Percentiles rank a stretch among this genome's conserved stretches.
Conservation (phyloP, 495 filamentous ascomycete species). For the Cetradonia linearis region DNA sequence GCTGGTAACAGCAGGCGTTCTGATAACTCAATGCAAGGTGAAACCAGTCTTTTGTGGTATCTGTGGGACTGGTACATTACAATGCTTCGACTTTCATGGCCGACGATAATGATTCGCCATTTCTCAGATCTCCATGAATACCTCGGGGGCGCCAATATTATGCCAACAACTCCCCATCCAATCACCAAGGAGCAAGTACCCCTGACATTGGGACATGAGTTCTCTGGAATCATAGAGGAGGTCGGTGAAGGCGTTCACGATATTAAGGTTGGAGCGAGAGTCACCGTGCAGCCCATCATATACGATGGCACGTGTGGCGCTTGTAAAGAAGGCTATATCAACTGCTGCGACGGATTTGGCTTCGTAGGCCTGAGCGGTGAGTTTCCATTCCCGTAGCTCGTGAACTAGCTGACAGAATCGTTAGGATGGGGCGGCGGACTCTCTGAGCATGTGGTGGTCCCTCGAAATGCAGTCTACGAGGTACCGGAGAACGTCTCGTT, state of each 20-base stretch:
- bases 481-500: conserved; percentile 41
- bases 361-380: conserved; percentile 50
- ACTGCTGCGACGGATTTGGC: conserved; percentile 49
- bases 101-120: conserved; percentile 2
- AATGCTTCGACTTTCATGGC: background rate
- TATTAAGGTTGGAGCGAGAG: conserved; percentile 45
- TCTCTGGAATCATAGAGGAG: conserved; percentile 49
- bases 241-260: conserved; percentile 43
- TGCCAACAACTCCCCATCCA: conserved; percentile 43
- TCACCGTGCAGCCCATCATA: conserved; percentile 49
- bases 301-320: conserved; percentile 46
- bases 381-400: conserved; percentile 6
- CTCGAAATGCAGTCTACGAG: conserved; percentile 32
- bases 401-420: background rate
- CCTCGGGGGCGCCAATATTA: conserved; percentile 43
- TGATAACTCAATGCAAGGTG: conserved; percentile 27
- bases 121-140: conserved; percentile 51
- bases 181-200: conserved; percentile 48
- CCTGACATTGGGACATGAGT: conserved; percentile 53
- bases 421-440: conserved; percentile 49
- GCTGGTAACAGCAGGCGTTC: background rate
- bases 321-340: conserved; percentile 41
- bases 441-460: conserved; percentile 46
- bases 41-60: conserved; percentile 49
- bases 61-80: conserved; percentile 41